Percentiles rank a stretch among this genome's conserved stretches.
These are phyloP conservation scores for Scheffersomyces quercinus DNA, from an alignment of 1,139 yeast species.

Conservation along the genomic window DNA sequence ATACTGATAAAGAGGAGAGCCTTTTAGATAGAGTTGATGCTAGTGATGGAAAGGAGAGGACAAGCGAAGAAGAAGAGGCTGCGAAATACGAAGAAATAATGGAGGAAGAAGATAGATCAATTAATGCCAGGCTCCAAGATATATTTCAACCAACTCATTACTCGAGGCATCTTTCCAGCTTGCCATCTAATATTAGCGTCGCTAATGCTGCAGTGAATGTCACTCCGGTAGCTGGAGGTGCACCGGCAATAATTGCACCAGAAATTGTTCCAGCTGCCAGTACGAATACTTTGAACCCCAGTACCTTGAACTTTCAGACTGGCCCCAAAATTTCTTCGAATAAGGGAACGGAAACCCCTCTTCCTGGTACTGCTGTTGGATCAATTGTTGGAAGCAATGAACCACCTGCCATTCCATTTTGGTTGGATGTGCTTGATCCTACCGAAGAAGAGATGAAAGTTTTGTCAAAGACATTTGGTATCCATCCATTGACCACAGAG, in stretches of 20 bases:
- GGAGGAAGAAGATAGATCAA: constrained; percentile 13
- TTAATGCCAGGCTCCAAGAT: constrained; percentile 21
- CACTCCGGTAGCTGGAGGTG: constrained; percentile 16
- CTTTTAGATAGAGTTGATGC: background rate
- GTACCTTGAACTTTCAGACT: too few species aligned
- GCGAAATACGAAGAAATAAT: constrained; percentile 8
- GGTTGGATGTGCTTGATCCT: constrained; percentile 92
- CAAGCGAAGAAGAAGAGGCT: constrained; percentile 2
- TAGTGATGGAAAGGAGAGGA: constrained; percentile 1
- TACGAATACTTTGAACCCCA: constrained; percentile 81
- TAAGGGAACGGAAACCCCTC: constrained; percentile 12
- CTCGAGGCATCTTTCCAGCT: constrained; percentile 10
- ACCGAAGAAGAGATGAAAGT: constrained; percentile 97
- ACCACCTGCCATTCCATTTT: constrained; percentile 54
- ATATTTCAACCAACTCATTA: constrained; percentile 33
- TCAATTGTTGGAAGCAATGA: constrained; percentile 8
- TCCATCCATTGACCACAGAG: constrained; percentile 94
- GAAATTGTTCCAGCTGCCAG: constrained; percentile 7
- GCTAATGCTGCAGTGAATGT: constrained; percentile 7
- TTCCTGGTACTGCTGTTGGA: constrained; percentile 13
- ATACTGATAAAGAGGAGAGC: constrained; percentile 2
- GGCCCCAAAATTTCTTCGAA: background rate
- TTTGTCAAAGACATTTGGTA: constrained; percentile 84
- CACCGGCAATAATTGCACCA: constrained; percentile 12
- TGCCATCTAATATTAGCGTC: constrained; percentile 13